Conservation (phyloP, 2,329 filamentous ascomycete genomes). For the Sordariomycetes sp. region DNA sequence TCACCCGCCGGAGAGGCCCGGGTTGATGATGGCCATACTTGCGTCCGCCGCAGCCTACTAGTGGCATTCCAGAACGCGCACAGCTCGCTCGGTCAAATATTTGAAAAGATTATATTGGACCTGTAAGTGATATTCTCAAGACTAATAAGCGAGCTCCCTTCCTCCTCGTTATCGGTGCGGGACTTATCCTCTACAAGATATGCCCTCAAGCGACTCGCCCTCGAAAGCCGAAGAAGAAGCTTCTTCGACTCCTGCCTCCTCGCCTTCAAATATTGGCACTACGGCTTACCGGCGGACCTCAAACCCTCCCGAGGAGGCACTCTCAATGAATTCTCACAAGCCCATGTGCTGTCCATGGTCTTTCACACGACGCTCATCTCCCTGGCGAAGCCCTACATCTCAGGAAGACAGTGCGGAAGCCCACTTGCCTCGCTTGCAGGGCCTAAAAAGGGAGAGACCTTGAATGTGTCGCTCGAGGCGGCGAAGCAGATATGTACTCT, state of each 20-base stretch:
- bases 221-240: background rate
- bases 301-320: background rate
- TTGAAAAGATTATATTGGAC: background rate
- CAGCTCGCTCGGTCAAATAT: background rate
- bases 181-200: background rate
- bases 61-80: background rate
- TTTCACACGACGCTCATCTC: background rate
- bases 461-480: background rate
- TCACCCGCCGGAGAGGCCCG: background rate
- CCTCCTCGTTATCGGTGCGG: background rate
- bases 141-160: background rate
- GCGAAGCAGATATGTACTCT: background rate
- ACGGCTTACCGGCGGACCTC: background rate
- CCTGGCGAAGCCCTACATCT: background rate
- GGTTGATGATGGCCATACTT: background rate
- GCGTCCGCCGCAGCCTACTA: background rate
- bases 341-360: background rate
- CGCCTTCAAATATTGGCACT: background rate
- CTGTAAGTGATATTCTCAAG: background rate
- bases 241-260: background rate
- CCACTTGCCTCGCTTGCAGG: background rate
- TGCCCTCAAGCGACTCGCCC: background rate
- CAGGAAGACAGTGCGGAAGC: background rate
- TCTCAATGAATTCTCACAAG: background rate
- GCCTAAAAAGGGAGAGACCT: background rate